Conservation (phyloP, 176 grass and related monocot genomes). For the Alloteropsis semialata region DNA sequence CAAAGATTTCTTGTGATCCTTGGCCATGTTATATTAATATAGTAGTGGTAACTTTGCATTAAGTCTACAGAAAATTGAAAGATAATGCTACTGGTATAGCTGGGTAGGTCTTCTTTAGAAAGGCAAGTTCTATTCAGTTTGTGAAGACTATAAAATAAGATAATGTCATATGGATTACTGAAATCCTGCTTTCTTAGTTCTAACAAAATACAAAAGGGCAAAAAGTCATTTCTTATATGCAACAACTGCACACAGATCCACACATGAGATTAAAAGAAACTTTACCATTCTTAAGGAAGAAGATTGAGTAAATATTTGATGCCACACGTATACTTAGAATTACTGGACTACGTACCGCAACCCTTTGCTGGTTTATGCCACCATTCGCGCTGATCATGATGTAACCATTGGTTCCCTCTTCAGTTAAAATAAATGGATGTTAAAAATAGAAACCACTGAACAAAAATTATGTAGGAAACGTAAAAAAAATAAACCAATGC, state of each 20-base stretch:
- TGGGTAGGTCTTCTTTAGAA: background rate
- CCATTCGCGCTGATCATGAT: conserved; percentile 95
- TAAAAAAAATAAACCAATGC: background rate
- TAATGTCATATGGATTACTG: background rate
- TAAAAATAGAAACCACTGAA: conserved; percentile 1
- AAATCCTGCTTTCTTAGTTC: background rate
- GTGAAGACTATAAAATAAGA: conserved; percentile 6
- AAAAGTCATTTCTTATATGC: background rate
- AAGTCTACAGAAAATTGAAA: background rate
- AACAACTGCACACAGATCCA: background rate
- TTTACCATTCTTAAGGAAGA: background rate
- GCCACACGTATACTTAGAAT: background rate
- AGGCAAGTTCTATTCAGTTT: background rate
- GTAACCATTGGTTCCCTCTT: conserved; percentile 73
- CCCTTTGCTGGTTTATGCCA: conserved; percentile 98
- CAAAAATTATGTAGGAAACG: background rate
- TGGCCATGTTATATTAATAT: background rate
- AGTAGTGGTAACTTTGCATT: background rate
- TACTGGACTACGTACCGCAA: conserved; percentile 67
- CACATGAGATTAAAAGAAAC: background rate
- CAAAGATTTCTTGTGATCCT: background rate
- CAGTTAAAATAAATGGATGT: conserved; percentile 5
- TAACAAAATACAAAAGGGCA: background rate
- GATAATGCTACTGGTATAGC: background rate
- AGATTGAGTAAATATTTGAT: background rate